Evolutionary conservation across 345 rosid species (phyloP).

Genomic region (Melaleuca alternifolia): DNA sequence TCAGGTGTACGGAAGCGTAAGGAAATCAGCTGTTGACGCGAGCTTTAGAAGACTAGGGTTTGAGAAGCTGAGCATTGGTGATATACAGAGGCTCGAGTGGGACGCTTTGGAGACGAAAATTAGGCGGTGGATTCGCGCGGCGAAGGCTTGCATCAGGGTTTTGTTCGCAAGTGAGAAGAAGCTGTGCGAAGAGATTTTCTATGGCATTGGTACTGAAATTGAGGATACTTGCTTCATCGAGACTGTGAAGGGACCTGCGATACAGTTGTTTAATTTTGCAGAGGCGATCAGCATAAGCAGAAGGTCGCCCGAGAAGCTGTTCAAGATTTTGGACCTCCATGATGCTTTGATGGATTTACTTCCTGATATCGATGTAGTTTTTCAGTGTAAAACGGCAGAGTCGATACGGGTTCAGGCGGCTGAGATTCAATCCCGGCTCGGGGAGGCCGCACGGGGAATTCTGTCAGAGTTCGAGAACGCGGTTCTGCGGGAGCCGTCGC

Average conservation of each 20-base stretch:
- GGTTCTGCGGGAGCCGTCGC: constrained; percentile 64
- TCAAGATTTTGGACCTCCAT: constrained; percentile 82
- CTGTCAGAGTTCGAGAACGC: constrained; percentile 81
- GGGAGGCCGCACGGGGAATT: constrained; percentile 82
- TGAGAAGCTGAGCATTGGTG: constrained; percentile 90
- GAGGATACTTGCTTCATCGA: constrained; percentile 82
- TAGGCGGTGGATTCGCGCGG: constrained; percentile 84
- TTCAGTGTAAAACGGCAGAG: constrained; percentile 48
- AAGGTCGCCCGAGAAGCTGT: constrained; percentile 88
- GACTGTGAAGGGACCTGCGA: constrained; percentile 69
- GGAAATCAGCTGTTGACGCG: constrained; percentile 77
- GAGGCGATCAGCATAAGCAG: constrained; percentile 85
- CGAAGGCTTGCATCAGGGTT: constrained; percentile 61
- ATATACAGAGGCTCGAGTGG: constrained; percentile 81
- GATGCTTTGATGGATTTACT: constrained; percentile 60
- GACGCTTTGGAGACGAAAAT: constrained; percentile 68
- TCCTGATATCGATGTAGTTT: constrained; percentile 75
- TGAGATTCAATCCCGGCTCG: constrained; percentile 71
- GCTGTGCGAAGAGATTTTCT: constrained; percentile 77
- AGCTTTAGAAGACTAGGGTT: constrained; percentile 61
- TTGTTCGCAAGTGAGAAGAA: constrained; percentile 80
- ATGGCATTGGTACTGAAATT: constrained; percentile 49
- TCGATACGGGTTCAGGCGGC: constrained; percentile 58
- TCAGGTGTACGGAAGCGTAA: constrained; percentile 81
- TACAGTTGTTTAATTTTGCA: constrained; percentile 74